Evolutionary conservation across 2,329 filamentous ascomycete species (phyloP).

Genomic region (Exutisphaerella laricina): DNA sequence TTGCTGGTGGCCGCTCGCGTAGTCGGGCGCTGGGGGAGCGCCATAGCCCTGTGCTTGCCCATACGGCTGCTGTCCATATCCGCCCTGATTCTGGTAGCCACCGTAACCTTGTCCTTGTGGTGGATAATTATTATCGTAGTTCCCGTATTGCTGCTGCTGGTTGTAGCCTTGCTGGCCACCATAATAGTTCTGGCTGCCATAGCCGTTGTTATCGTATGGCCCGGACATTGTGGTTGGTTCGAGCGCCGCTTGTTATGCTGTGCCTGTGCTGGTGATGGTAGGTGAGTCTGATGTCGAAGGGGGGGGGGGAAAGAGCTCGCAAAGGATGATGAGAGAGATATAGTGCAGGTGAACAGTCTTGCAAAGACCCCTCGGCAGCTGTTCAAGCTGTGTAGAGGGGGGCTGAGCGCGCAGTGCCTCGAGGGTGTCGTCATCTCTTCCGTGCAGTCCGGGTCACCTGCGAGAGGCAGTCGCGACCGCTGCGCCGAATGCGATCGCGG

Average conservation of each 20-base stretch:
- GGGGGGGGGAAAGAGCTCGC: slow-evolving; percentile 1
- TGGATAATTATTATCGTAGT: slow-evolving; percentile 22
- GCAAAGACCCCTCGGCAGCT: slow-evolving; percentile 1
- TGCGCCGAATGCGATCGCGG: too few species aligned
- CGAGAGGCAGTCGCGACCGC: too few species aligned
- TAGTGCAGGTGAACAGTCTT: slow-evolving; percentile 1
- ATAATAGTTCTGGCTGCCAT: slow-evolving; percentile 19
- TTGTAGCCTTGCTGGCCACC: slow-evolving; percentile 22
- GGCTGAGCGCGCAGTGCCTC: neutral
- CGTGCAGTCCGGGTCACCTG: neutral
- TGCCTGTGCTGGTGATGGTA: too few species aligned
- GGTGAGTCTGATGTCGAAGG: neutral
- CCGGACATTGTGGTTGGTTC: slow-evolving; percentile 18
- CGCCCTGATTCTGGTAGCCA: slow-evolving; percentile 18
- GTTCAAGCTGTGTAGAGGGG: neutral
- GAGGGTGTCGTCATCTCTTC: neutral
- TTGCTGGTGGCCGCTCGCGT: too few species aligned
- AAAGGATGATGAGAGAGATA: slow-evolving; percentile 1
- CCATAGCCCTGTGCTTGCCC: slow-evolving; percentile 3
- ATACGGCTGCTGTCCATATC: slow-evolving; percentile 19
- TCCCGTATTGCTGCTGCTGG: slow-evolving; percentile 24
- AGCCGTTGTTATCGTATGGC: slow-evolving; percentile 21
- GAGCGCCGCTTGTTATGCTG: too few species aligned
- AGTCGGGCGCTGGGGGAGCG: too few species aligned
- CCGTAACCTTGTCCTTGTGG: slow-evolving; percentile 17